Base-by-base conservation (phyloP, 257 asterid species). In the Solanum commersonii region DNA sequence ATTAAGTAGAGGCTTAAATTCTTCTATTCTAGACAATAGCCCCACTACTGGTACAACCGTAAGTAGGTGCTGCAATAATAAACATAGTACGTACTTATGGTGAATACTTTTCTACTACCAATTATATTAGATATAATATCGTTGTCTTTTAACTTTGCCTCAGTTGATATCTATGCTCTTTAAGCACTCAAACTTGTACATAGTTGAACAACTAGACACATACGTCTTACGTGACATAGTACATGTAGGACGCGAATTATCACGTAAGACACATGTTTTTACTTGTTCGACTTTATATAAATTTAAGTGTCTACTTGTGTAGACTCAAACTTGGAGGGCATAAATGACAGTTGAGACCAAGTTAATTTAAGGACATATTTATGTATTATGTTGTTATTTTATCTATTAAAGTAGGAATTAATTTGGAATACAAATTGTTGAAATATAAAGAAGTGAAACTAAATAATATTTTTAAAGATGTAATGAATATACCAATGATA, bases 21-120 rank as follows among this genome's bases (percentile, higher is more conserved):
- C 94, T 46, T 90, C 90, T 14, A 90, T 90, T 83, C 88, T 85
- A 18, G 94, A 85, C 31, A 93, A 22, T 68, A 94, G 49, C 31
- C 95, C 96, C 23, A 94, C 77, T 77, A 93, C 94, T 14, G 96
- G 96, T 40, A 94, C 95, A 46, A 93, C 96, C 4, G 76, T 94
- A 8, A 94, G 91, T 81, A 93, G 90, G 77, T 94, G 92, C 96
- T 93, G 93, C 93, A 85, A 15, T 87, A 35, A 34, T 49, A 18
- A 56, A 35, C 63, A 78, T 40, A 13, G 37, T 14, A 44, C 52
- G 60, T 78, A 78, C 84, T 40, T 78, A 23, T 23, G 83, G 31
- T 23, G 22, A 76, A 76, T 76, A 46, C 59, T 23, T 76, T 76
- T 23, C 59, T 11, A 14, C 18, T 5, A n/a, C 83, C 59, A 76